Evolutionary conservation across 441 rosid genomes (phyloP).

Genomic region (Brassica balearica): DNA sequence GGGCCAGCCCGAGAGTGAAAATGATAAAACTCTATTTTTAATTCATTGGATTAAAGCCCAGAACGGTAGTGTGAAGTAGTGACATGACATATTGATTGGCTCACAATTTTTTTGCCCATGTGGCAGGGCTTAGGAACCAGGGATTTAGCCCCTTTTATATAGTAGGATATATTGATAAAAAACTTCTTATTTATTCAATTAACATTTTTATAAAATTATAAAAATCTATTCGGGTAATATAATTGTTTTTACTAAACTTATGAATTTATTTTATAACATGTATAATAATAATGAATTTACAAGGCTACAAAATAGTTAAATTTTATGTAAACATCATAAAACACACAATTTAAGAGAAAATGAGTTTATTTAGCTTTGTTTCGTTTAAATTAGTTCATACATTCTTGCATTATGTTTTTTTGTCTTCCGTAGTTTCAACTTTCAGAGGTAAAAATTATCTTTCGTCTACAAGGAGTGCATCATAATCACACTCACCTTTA

Average conservation of each 20-base stretch:
- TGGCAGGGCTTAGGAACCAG: no score
- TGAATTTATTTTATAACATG: not conserved
- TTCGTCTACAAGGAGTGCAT: not conserved
- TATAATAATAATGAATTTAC: not conserved
- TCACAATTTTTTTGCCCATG: no score
- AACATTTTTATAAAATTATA: not conserved
- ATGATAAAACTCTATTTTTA: no score
- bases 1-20: no score
- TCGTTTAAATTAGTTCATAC: not conserved
- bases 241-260: not conserved
- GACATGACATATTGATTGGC: conserved; percentile 16
- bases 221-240: not conserved
- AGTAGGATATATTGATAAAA: not conserved
- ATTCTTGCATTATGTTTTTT: not conserved
- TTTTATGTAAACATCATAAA: not conserved
- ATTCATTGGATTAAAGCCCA: no score
- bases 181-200: not conserved
- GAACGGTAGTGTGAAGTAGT: no score
- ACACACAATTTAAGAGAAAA: not conserved
- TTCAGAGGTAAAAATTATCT: not conserved
- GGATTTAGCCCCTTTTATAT: no score
- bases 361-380: not conserved
- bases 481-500: not conserved
- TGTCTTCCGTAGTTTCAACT: not conserved
- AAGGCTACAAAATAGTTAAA: not conserved